Evolutionary conservation across 148 eudicot genomes (phyloP), one percentile per base, ranked within the genome.

Genomic region (Chenopodium formosanum): DNA sequence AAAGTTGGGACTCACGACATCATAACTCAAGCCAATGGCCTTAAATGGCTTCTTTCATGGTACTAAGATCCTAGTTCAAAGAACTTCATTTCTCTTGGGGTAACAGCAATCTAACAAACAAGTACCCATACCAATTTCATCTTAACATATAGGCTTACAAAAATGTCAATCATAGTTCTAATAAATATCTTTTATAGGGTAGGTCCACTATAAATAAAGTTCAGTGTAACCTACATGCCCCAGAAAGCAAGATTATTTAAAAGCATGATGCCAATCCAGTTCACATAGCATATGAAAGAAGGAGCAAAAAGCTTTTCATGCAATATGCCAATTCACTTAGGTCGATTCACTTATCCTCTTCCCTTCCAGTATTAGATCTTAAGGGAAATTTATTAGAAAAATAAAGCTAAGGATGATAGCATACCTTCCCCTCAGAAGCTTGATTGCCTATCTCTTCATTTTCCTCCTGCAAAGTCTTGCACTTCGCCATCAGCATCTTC

Each of bases 361-460:
- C 58, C 12, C 72, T 32, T 8, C 63, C 19, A 22, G 64, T 32
- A 60, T 52, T 53, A 66, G 65, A 69, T 66, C 50, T 65, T 23
- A 75, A 62, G 17, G 12, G 56, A 56, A 34, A 20, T 3, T 65
- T 14, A 31, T 32, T 20, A n/a, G 2, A 65, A 6, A 0, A 8
- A 14, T 62, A 20, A 25, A 37, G 32, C 25, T 11, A 32, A 22
- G 70, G 6, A 22, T 3, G 52, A 20, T 60, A 50, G 27, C 67
- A 78, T 89, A 97, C 99, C 99, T 94, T 97, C 82, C 99, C 99
- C 83, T 97, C 99, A 70, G 93, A 94, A 74, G 98, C 96, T 88
- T 91, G 98, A 83, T 91, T 91, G 64, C 99, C 99, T 52, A 97
- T 97, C 88, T 97, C 99, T 87, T 94, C 99, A 86, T 97, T 97